Conservation (phyloP, 2,329 filamentous ascomycete genomes). For the Zalaria obscura region DNA sequence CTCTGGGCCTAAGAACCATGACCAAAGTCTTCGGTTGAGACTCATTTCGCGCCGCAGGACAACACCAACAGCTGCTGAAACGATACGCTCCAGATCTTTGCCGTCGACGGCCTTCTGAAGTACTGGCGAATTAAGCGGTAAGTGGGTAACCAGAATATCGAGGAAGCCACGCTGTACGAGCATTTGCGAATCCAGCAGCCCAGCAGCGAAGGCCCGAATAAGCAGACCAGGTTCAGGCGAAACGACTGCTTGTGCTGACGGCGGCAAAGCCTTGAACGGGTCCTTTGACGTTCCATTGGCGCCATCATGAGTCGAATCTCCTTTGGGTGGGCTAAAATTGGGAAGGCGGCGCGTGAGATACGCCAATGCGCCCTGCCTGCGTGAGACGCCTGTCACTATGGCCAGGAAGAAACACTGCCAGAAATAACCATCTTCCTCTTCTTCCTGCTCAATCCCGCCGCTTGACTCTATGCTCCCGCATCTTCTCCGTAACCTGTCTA, state of each 20-base stretch:
- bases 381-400: conserved; percentile 74
- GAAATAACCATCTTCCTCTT: conserved; percentile 62
- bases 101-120: conserved; percentile 60
- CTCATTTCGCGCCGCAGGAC: conserved; percentile 91
- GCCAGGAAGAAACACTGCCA: conserved; percentile 97
- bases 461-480: conserved; percentile 44
- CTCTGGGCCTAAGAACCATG: conserved; percentile 83
- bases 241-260: conserved; percentile 52
- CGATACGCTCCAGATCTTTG: conserved; percentile 65
- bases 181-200: conserved; percentile 72
- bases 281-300: neutral
- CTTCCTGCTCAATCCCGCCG: conserved; percentile 33
- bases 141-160: conserved; percentile 77
- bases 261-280: conserved; percentile 23
- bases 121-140: conserved; percentile 72
- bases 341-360: conserved; percentile 73
- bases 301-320: conserved; percentile 1
- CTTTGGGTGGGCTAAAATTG: conserved; percentile 38
- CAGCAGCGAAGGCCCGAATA: conserved; percentile 81
- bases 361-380: conserved; percentile 74
- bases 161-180: conserved; percentile 90
- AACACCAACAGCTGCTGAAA: conserved; percentile 73
- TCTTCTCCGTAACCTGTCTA: conserved; percentile 62
- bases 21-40: conserved; percentile 85
- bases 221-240: conserved; percentile 84